Base-by-base conservation (phyloP, 768 basidiomycete species). In the Leucosporidium scottii region DNA sequence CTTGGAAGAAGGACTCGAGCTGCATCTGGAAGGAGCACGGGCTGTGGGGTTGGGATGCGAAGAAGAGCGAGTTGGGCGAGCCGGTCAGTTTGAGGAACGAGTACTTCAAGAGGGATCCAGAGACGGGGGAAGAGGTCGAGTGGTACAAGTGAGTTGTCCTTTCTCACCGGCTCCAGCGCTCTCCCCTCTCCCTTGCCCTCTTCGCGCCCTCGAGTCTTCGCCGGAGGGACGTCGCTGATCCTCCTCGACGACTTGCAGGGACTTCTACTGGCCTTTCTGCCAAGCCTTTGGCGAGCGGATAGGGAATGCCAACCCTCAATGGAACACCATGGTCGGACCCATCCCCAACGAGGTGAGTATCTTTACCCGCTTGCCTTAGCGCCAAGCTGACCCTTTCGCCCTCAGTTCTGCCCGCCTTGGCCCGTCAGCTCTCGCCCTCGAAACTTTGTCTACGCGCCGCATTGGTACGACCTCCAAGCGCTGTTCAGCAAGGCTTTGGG, bases 21-120 rank as follows among this genome's bases (percentile, higher is more conserved):
- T 96, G 93, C 75, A 72, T 93, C 5, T 94, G 93, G 93, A 87
- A 90, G 74, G 83, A 87, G 80, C 92, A 98, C 71, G 90, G 89
- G 23, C 90, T 98, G 6, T 99, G 96, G 94, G 85, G 86, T 0
- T 97, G 88, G 87, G 88, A 91, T 74, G 79, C 77, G 8, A 79
- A 79, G 34, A 87, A 85, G 73, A 78, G 85, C 20, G 81, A 84
- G 68, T 86, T 86, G 73, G 78, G 85, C 21, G 82, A 84, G 70
- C 86, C 86, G 0, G 86, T 93, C 2, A 85, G 89, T 5, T 78
- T 98, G 62, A 82, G 89, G 58, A 90, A 91, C 76, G 88, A 82
- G 70, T 98, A 96, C 76, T 99, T 99, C 74, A 77, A 80, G 18
- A 84, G 84, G 64, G 81, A 91, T 75, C 89, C 90, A 2, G 73